phyloP scores from a whole-genome alignment of 2,329 filamentous ascomycete species.

The Apiospora kogelbergensis region DNA sequence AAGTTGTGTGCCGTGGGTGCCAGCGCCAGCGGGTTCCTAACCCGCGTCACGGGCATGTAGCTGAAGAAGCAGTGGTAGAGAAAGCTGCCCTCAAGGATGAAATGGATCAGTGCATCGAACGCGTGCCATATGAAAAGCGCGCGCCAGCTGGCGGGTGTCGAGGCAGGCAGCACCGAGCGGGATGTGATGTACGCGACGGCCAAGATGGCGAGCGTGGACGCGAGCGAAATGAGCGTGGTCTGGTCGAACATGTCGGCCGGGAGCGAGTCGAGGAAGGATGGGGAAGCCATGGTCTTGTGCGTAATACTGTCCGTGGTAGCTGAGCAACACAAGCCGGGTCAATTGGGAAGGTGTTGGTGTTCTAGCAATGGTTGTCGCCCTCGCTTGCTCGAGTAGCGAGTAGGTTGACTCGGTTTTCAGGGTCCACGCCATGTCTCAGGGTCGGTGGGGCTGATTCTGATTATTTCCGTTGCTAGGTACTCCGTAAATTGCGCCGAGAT shows the following conservation, averaged over 20 bases:
- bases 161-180: conserved; percentile 43
- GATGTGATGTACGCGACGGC: conserved; percentile 50
- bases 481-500: too few relatives aligned
- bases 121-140: conserved; percentile 92
- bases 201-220: conserved; percentile 54
- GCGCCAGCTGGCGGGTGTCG: conserved; percentile 59
- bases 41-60: conserved; percentile 37
- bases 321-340: background rate
- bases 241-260: conserved; percentile 59
- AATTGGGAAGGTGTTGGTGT: background rate
- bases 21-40: conserved; percentile 35
- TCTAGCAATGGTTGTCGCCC: background rate
- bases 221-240: conserved; percentile 59
- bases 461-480: background rate
- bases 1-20: conserved; percentile 54
- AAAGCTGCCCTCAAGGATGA: conserved; percentile 87
- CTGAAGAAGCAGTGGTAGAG: conserved; percentile 92
- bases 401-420: background rate
- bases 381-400: background rate
- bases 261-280: conserved; percentile 31
- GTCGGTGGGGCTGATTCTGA: background rate
- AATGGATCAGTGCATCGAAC: conserved; percentile 89
- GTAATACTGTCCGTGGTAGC: background rate
- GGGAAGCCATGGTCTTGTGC: conserved; percentile 6
- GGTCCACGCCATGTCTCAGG: background rate